Conservation (phyloP, 1,284 basidiomycete species). For the Sutorius eximius region DNA sequence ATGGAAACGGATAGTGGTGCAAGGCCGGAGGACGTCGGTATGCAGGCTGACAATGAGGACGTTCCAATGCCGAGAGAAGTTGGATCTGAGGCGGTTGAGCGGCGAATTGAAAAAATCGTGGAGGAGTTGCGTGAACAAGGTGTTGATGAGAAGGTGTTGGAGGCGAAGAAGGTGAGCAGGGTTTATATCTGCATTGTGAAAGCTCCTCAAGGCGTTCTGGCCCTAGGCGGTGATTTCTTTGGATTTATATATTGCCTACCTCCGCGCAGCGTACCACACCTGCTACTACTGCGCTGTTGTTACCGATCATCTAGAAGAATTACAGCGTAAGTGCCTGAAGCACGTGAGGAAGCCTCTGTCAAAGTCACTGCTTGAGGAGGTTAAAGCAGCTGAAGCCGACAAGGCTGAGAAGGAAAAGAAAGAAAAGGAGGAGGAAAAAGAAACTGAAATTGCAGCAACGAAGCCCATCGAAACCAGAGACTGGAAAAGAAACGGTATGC, state of each 20-base stretch:
- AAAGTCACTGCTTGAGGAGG: conserved; percentile 57
- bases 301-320: conserved; percentile 89
- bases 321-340: conserved; percentile 89
- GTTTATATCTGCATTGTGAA: conserved; percentile 12
- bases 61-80: conserved; percentile 59
- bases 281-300: conserved; percentile 96
- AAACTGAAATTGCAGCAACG: conserved; percentile 17
- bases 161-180: conserved; percentile 63
- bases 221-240: conserved; percentile 68
- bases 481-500: conserved; percentile 69
- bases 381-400: conserved; percentile 47
- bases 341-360: conserved; percentile 78
- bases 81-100: conserved; percentile 70
- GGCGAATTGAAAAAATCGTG: conserved; percentile 72
- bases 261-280: conserved; percentile 82
- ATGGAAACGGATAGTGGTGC: conserved; percentile 34
- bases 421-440: conserved; percentile 39
- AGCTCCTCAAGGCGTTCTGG: conserved; percentile 20
- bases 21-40: conserved; percentile 38
- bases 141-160: conserved; percentile 61
- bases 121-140: conserved; percentile 65
- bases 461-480: conserved; percentile 48
- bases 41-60: conserved; percentile 47
- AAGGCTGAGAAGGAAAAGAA: conserved; percentile 41
- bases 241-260: conserved; percentile 83